These are phyloP conservation scores for Rhexocercosporidium sp. DNA, from an alignment of 2,329 filamentous ascomycete genomes.

Conservation along the genomic window DNA sequence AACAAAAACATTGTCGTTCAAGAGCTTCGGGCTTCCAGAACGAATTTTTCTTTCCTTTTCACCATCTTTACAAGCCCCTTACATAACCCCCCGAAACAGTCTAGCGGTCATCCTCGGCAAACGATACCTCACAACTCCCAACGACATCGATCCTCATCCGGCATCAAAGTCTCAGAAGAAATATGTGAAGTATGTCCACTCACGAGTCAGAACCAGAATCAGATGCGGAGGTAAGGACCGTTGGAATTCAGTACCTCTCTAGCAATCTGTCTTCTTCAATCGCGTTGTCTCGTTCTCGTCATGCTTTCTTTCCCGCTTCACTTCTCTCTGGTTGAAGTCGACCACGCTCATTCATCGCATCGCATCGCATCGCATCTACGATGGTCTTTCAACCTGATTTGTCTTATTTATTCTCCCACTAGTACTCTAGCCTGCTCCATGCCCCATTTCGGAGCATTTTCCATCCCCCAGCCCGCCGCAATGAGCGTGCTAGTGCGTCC, in stretches of 20 bases:
- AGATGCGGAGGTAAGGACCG: constrained; percentile 6
- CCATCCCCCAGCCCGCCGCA: not conserved
- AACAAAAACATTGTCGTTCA: too few species aligned
- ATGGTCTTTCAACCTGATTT: not conserved
- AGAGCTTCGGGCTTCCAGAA: not conserved
- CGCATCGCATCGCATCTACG: not conserved
- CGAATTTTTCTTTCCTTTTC: not conserved
- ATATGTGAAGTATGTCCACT: constrained; percentile 17
- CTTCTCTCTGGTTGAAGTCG: not conserved
- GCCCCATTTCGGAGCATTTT: not conserved
- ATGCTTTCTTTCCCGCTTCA: not conserved
- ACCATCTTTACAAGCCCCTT: not conserved
- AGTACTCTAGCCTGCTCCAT: not conserved
- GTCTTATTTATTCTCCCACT: not conserved
- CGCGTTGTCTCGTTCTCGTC: not conserved
- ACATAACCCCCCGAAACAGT: not conserved
- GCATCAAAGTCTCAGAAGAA: constrained; percentile 5
- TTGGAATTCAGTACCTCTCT: not conserved
- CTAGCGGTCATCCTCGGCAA: not conserved
- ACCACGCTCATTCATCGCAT: not conserved
- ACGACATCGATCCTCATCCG: constrained; percentile 2
- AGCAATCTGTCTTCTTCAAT: constrained; percentile 8
- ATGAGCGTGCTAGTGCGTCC: constrained; percentile 10
- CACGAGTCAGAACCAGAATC: constrained; percentile 13
- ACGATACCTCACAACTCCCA: not conserved